Percentiles rank a stretch among this genome's conserved stretches.
Evolutionary conservation across 768 basidiomycete species (phyloP).

Genomic region (Calocera viscosa): DNA sequence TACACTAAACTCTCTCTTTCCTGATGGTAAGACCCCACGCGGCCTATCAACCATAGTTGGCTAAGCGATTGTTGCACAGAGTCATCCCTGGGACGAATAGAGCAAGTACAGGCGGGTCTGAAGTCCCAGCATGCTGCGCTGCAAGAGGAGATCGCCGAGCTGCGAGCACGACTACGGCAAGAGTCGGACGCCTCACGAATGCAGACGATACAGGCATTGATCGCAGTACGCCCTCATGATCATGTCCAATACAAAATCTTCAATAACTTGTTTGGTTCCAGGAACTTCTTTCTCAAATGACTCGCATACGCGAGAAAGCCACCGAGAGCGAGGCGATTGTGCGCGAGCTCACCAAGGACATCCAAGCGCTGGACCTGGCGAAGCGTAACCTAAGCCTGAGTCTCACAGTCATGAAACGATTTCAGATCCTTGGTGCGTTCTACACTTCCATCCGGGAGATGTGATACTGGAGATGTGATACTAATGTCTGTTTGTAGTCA

Average conservation of each 20-base stretch:
- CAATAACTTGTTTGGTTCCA: conserved; percentile 25
- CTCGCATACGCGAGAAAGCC: conserved; percentile 88
- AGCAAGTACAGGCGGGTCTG: conserved; percentile 55
- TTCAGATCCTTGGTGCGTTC: conserved; percentile 83
- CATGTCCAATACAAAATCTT: conserved; percentile 9
- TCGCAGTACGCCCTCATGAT: conserved; percentile 49
- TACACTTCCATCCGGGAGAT: too few relatives aligned
- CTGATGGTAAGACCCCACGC: conserved; percentile 47
- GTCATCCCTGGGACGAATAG: conserved; percentile 57
- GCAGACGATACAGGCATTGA: conserved; percentile 89
- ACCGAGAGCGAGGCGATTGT: conserved; percentile 96
- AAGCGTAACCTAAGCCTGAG: conserved; percentile 84
- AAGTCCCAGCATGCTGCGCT: conserved; percentile 56
- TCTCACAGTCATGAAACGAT: conserved; percentile 77
- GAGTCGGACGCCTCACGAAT: conserved; percentile 84
- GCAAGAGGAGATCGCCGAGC: conserved; percentile 53
- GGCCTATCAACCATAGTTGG: neutral
- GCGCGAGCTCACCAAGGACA: conserved; percentile 88
- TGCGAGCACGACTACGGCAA: conserved; percentile 52
- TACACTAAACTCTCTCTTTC: conserved; percentile 56
- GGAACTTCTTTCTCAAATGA: conserved; percentile 93
- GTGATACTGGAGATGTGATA: too few relatives aligned
- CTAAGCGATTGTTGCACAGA: conserved; percentile 36
- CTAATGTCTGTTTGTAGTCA: too few relatives aligned
- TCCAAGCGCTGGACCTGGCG: conserved; percentile 77